Evolutionary conservation across 2,329 filamentous ascomycete genomes (phyloP), one percentile per base, ranked within the genome.

Genomic region (Penicillium hordei): DNA sequence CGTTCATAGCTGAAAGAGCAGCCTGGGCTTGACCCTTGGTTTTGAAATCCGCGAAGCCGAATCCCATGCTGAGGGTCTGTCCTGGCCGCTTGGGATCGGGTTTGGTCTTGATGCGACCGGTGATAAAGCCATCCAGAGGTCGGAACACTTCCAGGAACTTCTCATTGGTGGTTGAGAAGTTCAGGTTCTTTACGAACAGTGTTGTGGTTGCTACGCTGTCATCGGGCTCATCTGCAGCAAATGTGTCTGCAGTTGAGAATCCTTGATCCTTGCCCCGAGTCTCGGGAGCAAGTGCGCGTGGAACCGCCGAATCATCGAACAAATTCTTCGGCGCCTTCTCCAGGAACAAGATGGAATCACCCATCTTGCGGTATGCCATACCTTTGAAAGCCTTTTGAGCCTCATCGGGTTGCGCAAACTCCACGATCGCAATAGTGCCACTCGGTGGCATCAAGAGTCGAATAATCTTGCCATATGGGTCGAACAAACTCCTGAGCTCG

Each of bases 21-120:
- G 89, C 88, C 65, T 90, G 85, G 0, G 94, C 93, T 68, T 93
- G 85, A 40, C 82, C 83, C 69, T 90, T 90, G 65, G 83, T 88
- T 58, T 83, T 84, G 77, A 97, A 99, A 68, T 96, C 92, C 59
- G 92, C 85, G 74, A 99, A 99, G 44, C 93, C 94, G 72, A 96
- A 99, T 38, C 94, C 94, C 93, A 97, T 97, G 72, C 93, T 97
- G 53, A 99, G 85, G 4, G 89, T 84, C 75, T 96, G 89, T 9
- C 90, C 91, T 19, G 90, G 88, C 70, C 89, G 90, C 80, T 96
- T 97, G n/a, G 92, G 85, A 71, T 99, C 92, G 39, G 87, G 85
- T 78, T 95, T 96, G 25, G 91, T 97, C 79, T 97, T 97, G 64
- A 99, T 92, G 63, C 86, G 85, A 29, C 92, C 93, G 57, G 90